Evolutionary conservation across 2,329 filamentous ascomycete species (phyloP), one percentile per base, ranked within the genome.

Genomic region (Trichoderma sp.): DNA sequence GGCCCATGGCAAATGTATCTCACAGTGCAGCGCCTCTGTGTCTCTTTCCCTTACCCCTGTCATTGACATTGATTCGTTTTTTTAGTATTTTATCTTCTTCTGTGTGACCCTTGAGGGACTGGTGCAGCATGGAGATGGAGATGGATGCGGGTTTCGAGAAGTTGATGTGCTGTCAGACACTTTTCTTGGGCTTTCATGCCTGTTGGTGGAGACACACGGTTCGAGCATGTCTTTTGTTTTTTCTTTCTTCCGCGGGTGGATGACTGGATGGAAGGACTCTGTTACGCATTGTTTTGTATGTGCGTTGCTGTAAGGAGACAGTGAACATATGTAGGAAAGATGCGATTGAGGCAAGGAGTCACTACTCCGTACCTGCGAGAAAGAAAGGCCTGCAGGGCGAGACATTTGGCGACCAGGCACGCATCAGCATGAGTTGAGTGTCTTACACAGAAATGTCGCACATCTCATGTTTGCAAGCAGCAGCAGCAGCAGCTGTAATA

Each of bases 121-220:
- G 3, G 6, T 47, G 43, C 4, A 30, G 21, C 7, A 34, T 34
- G 5, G 34, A 39, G 34, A 39, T 39, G 34, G 34, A 14, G 12
- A 39, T 26, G 7, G 44, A 50, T 60, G 57, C 44, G 57, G 44
- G 57, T 48, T 41, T 34, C n/a, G 51, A 39, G 51, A 19, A 19
- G 26, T 59, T 59, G 56, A 60, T 60, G 57, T 48, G 57, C 45
- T 60, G 57, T 60, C 57, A 60, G 44, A 34, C 28, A 30, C 30
- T 30, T 30, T 28, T 15, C 17, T 54, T n/a, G 21, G 21, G 21
- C 21, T 55, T 6, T 26, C 34, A 39, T 39, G 51, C 39, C 30
- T 34, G 30, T n/a, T 17, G 24, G n/a, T 34, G 34, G 34, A 39
- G 17, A 45, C 43, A 45, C 43, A 9, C 51, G n/a, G 47, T 54